A percentile compares a stretch with the other conserved stretches of the same genome.
Evolutionary conservation across 208 protist species (phyloP).

Genomic region (Angomonas deanei): DNA sequence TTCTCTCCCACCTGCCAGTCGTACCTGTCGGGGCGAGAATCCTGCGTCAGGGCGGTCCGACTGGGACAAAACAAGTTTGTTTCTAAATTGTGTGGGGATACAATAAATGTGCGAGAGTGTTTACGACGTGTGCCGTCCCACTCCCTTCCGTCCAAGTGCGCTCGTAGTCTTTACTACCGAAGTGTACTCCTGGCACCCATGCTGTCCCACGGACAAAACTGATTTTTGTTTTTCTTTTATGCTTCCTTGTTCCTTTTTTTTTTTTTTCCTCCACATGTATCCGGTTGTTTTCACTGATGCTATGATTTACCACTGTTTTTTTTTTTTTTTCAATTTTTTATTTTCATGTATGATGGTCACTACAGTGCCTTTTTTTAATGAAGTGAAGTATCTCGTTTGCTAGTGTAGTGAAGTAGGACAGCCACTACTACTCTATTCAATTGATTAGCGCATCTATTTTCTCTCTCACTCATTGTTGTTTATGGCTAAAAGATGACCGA

Average conservation of each 20-base stretch:
- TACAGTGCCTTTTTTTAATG: constrained; percentile 1
- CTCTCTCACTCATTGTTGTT: no score
- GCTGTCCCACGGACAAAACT: constrained; percentile 25
- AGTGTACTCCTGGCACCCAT: constrained; percentile 54
- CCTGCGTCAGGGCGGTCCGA: constrained; percentile 42
- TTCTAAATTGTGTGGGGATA: constrained; percentile 12
- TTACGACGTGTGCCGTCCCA: constrained; percentile 41
- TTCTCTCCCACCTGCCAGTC: constrained; percentile 32
- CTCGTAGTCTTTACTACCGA: constrained; percentile 66
- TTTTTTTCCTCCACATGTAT: constrained; percentile 3
- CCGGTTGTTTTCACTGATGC: neutral
- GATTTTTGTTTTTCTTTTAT: constrained; percentile 10
- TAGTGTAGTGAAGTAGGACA: no score
- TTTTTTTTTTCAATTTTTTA: constrained; percentile 8
- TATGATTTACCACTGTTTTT: neutral
- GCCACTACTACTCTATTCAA: no score
- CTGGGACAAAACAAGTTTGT: constrained; percentile 11
- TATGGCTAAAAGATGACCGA: no score
- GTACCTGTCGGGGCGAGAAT: constrained; percentile 58
- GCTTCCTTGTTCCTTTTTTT: constrained; percentile 4
- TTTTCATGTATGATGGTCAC: constrained; percentile 5
- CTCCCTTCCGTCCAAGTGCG: constrained; percentile 37
- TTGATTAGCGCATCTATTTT: no score
- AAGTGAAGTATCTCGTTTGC: no score
- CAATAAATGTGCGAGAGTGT: constrained; percentile 39